A percentile compares a stretch with the other conserved stretches of the same genome.
phyloP scores from a whole-genome alignment of 75 land plant genomes.

The Gnetum montanum region DNA sequence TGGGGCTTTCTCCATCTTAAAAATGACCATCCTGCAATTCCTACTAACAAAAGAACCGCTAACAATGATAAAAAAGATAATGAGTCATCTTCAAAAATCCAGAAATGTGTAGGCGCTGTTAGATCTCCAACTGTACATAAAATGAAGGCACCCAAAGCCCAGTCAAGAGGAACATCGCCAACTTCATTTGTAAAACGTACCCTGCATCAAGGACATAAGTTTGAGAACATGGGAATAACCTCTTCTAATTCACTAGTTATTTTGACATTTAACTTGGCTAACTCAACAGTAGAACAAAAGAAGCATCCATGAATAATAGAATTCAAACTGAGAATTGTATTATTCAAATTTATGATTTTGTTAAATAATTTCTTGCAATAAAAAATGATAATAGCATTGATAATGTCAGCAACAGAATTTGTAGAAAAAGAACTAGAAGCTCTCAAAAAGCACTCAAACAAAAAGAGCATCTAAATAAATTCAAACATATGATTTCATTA shows the following conservation, averaged over 20 bases:
- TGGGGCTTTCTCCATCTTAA: constrained; percentile 70
- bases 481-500: no score
- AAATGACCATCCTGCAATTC: constrained; percentile 38
- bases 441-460: no score
- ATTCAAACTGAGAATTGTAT: no score
- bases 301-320: no score
- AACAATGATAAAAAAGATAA: constrained; percentile 27
- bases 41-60: constrained; percentile 20
- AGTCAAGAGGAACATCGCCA: constrained; percentile 67
- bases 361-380: no score
- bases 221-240: not conserved
- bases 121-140: constrained; percentile 21
- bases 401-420: no score
- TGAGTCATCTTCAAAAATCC: constrained; percentile 35
- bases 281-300: no score
- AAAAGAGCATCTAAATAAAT: no score
- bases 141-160: constrained; percentile 93
- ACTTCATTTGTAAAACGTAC: constrained; percentile 64
- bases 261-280: no score
- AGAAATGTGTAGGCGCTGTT: constrained; percentile 8
- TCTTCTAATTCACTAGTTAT: not conserved
- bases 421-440: no score
- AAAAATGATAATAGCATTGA: no score
- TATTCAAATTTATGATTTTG: no score
- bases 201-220: constrained; percentile 33